phyloP scores from a whole-genome alignment of 495 filamentous ascomycete species.

The Trichoderma erinaceum region DNA sequence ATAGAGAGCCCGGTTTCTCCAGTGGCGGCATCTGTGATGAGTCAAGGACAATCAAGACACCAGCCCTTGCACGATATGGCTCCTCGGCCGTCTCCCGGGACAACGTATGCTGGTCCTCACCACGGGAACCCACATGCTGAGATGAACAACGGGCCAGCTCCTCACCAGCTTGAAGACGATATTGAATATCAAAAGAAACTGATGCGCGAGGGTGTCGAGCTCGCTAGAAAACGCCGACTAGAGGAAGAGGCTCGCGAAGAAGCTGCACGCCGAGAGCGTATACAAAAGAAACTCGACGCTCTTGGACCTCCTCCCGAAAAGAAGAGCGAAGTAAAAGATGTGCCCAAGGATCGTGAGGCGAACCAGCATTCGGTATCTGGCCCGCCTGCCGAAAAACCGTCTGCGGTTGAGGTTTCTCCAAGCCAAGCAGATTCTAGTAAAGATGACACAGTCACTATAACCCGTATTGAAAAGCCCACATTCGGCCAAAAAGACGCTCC shows the following conservation, averaged over 20 bases:
- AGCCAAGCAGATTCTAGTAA: neutral
- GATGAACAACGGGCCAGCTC: neutral
- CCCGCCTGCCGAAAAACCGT: conserved; percentile 23
- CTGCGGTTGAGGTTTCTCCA: neutral
- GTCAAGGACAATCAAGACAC: conserved; percentile 4
- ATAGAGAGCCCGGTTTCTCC: conserved; percentile 45
- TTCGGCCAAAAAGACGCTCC: neutral
- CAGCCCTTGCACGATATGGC: neutral
- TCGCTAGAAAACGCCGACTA: conserved; percentile 67
- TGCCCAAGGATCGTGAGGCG: conserved; percentile 13
- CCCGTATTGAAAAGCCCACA: neutral
- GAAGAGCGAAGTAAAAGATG: conserved; percentile 45
- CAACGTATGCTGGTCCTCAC: conserved; percentile 40
- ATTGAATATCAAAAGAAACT: conserved; percentile 66
- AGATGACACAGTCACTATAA: neutral
- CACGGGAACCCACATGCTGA: conserved; percentile 19
- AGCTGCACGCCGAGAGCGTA: conserved; percentile 70
- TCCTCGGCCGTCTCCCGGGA: conserved; percentile 43
- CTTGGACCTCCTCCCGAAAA: conserved; percentile 66
- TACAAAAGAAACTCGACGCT: conserved; percentile 73
- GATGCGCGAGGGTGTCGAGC: conserved; percentile 75
- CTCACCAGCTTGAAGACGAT: conserved; percentile 43
- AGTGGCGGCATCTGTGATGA: neutral
- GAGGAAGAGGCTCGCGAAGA: conserved; percentile 81
- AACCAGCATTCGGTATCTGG: conserved; percentile 28